Evolutionary conservation across 202 grass and related monocot species (phyloP).

Genomic region (Dendrocalamus latiflorus): DNA sequence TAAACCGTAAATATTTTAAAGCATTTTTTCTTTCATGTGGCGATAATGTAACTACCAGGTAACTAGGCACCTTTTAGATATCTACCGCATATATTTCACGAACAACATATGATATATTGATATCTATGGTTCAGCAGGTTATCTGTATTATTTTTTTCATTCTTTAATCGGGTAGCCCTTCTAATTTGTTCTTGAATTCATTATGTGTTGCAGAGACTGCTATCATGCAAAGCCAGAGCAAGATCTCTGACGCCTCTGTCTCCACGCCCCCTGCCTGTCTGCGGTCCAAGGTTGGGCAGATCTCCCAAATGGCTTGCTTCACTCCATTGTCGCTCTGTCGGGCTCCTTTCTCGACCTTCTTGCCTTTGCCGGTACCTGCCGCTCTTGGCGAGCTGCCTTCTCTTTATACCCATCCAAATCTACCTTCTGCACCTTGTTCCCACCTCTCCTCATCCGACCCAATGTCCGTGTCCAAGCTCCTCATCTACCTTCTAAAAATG

Average conservation of each 20-base stretch:
- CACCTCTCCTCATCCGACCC: conserved; percentile 28
- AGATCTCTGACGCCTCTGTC: too few relatives aligned
- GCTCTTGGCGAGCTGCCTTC: conserved; percentile 40
- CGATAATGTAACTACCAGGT: background rate
- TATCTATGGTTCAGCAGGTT: background rate
- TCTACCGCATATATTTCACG: background rate
- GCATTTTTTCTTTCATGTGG: background rate
- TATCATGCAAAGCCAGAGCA: conserved; percentile 26
- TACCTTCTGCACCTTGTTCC: conserved; percentile 14
- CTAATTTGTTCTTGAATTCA: too few relatives aligned
- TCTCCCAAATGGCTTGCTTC: conserved; percentile 42
- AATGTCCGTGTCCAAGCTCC: background rate
- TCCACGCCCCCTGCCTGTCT: background rate
- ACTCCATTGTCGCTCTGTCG: conserved; percentile 10
- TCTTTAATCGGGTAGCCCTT: too few relatives aligned
- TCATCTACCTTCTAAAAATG: background rate
- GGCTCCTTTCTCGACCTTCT: conserved; percentile 31
- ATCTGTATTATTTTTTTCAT: background rate
- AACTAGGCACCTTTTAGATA: background rate
- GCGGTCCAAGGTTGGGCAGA: conserved; percentile 32
- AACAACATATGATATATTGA: background rate
- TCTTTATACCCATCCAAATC: conserved; percentile 6
- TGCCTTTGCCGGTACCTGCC: conserved; percentile 33
- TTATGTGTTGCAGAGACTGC: background rate
- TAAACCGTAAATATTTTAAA: background rate